Percentiles rank a stretch among this genome's conserved stretches.
These are phyloP conservation scores for Mycena olivaceomarginata DNA, from an alignment of 768 basidiomycete species.

Conservation along the genomic window DNA sequence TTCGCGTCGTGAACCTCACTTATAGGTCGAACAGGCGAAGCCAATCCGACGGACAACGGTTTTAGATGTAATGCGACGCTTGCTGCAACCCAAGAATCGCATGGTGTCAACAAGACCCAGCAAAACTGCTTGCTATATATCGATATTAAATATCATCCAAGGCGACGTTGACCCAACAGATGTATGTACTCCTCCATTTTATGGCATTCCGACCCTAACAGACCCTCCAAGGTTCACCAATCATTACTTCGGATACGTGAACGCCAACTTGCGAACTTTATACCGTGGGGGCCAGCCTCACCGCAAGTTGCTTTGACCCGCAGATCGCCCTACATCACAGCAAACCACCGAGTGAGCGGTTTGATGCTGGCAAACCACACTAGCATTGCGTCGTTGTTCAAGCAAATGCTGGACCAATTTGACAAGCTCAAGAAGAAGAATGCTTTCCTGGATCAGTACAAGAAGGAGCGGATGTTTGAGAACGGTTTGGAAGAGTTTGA, in stretches of 20 bases:
- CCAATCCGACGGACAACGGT: slow-evolving; percentile 97
- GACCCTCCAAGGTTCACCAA: slow-evolving; percentile 88
- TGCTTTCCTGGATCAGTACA: slow-evolving; percentile 98
- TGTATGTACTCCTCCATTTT: slow-evolving; percentile 66
- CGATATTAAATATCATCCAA: slow-evolving; percentile 98
- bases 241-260: slow-evolving; percentile 97
- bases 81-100: slow-evolving; percentile 98
- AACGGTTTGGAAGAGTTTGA: slow-evolving; percentile 97
- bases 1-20: slow-evolving; percentile 8
- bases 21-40: slow-evolving; percentile 79
- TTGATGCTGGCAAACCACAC: slow-evolving; percentile 99
- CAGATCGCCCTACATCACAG: slow-evolving; percentile 90
- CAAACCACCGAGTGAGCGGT: slow-evolving; percentile 96
- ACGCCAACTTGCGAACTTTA: slow-evolving; percentile 96
- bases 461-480: slow-evolving; percentile 97
- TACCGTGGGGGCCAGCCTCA: slow-evolving; percentile 99
- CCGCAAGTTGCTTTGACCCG: slow-evolving; percentile 98
- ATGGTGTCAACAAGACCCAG: slow-evolving; percentile 97
- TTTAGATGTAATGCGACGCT: slow-evolving; percentile 97
- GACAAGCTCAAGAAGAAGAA: slow-evolving; percentile 91
- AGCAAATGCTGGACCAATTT: slow-evolving; percentile 97
- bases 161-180: slow-evolving; percentile 99
- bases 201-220: slow-evolving; percentile 9
- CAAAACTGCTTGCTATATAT: slow-evolving; percentile 97
- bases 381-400: slow-evolving; percentile 98